Conservation (phyloP, 345 rosid genomes). For the Heritiera fomes region DNA sequence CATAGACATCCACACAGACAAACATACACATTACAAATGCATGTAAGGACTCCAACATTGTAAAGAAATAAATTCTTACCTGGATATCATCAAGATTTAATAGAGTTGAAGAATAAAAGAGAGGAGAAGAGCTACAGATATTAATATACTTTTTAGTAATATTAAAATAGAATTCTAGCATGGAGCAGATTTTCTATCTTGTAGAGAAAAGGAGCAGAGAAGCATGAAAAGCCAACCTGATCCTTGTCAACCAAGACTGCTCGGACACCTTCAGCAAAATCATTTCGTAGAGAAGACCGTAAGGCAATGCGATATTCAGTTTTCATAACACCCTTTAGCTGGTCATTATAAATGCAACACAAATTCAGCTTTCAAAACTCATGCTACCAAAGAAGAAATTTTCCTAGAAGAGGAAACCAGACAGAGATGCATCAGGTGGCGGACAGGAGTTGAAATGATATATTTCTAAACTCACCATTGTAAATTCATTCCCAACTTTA, state of each 20-base stretch:
- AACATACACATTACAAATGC: no score
- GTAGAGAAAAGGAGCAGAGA: neutral
- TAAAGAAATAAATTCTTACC: neutral
- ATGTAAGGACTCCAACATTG: neutral
- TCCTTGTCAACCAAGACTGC: constrained; percentile 95
- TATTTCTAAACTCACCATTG: constrained; percentile 50
- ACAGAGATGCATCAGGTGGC: neutral
- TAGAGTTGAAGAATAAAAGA: neutral
- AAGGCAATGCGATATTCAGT: constrained; percentile 83
- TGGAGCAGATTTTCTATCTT: neutral
- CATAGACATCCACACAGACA: neutral
- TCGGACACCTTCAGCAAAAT: constrained; percentile 90
- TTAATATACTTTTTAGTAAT: neutral
- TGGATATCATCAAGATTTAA: neutral
- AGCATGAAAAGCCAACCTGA: constrained; percentile 58
- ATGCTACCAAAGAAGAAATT: neutral
- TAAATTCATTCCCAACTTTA: constrained; percentile 50
- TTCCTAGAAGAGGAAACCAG: neutral
- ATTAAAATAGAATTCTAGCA: neutral
- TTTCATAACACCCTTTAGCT: constrained; percentile 87
- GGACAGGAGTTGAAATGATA: neutral
- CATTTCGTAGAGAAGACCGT: constrained; percentile 63
- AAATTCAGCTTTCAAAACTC: neutral
- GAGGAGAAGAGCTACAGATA: neutral
- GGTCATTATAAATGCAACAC: constrained; percentile 23